Evolutionary conservation across 2,329 filamentous ascomycete genomes (phyloP).

Genomic region (Aaosphaeria arxii): DNA sequence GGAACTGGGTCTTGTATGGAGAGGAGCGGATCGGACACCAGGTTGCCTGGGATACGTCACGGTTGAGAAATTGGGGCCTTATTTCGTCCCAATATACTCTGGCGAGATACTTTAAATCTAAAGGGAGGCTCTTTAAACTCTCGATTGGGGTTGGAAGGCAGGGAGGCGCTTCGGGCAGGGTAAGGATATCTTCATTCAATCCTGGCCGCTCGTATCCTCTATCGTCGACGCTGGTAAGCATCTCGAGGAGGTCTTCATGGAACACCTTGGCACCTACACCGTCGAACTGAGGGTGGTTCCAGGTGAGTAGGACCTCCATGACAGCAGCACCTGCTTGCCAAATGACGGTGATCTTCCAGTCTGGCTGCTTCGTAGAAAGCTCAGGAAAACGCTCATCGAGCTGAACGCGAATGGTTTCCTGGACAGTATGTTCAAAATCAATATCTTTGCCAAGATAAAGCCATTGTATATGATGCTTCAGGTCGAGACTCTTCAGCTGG

Average conservation of each 20-base stretch:
- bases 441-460: slow-evolving; percentile 3
- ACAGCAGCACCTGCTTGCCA: slow-evolving; percentile 1
- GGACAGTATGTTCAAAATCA: slow-evolving; percentile 4
- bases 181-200: slow-evolving; percentile 7
- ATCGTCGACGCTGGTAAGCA: slow-evolving; percentile 4
- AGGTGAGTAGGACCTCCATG: slow-evolving; percentile 11
- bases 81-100: slow-evolving; percentile 6
- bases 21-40: slow-evolving; percentile 7
- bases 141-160: slow-evolving; percentile 11
- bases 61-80: slow-evolving; percentile 8
- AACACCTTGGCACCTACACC: slow-evolving; percentile 13
- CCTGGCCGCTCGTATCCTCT: slow-evolving; percentile 1
- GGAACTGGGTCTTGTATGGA: slow-evolving; percentile 9
- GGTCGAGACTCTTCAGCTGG: slow-evolving; percentile 8
- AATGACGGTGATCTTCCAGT: slow-evolving; percentile 11
- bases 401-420: slow-evolving; percentile 8
- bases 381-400: slow-evolving; percentile 11
- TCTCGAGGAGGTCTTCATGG: slow-evolving; percentile 8
- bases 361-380: slow-evolving; percentile 8
- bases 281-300: slow-evolving; percentile 12
- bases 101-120: slow-evolving; percentile 4
- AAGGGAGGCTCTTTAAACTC: slow-evolving; percentile 6
- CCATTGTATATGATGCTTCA: slow-evolving; percentile 13
- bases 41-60: slow-evolving; percentile 1
- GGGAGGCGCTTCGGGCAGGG: slow-evolving; percentile 6